Conservation (phyloP, 441 rosid genomes). For the Theobroma grandiflorum region DNA sequence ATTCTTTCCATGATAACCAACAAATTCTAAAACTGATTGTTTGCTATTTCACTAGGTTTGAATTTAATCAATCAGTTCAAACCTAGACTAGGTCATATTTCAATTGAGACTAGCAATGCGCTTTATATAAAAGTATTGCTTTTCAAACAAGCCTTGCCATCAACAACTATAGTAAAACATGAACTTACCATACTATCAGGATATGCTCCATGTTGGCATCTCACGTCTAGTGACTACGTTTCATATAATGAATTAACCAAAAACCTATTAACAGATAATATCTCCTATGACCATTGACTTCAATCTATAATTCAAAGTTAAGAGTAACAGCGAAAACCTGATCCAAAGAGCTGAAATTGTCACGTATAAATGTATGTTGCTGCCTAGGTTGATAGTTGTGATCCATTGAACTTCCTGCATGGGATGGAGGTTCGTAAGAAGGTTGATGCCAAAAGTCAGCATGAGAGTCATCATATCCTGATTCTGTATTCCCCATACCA, state of each 20-base stretch:
- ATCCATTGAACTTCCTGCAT: constrained; percentile 45
- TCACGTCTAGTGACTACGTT: not conserved
- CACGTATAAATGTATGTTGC: constrained; percentile 61
- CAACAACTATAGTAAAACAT: not conserved
- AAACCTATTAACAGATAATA: not conserved
- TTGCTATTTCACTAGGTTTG: not conserved
- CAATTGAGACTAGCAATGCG: not conserved
- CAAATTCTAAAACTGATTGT: not conserved
- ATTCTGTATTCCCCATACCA: constrained; percentile 39
- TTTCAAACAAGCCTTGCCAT: not conserved
- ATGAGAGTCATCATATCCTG: constrained; percentile 31
- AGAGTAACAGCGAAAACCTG: constrained; percentile 53
- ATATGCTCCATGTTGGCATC: not conserved
- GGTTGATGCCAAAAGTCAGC: constrained; percentile 37
- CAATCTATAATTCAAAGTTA: constrained; percentile 10
- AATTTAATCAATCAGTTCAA: not conserved
- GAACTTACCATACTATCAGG: not conserved
- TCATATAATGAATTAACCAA: not conserved
- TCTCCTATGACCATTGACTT: not conserved
- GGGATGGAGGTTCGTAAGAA: constrained; percentile 22
- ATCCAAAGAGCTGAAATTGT: constrained; percentile 76
- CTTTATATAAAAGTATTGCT: not conserved
- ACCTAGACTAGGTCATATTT: not conserved
- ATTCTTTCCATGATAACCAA: constrained; percentile 12
- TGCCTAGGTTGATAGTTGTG: constrained; percentile 32